Percentiles rank a stretch among this genome's conserved stretches.
phyloP scores from a whole-genome alignment of 73 alveolate species.

The Uronychia setigera region DNA sequence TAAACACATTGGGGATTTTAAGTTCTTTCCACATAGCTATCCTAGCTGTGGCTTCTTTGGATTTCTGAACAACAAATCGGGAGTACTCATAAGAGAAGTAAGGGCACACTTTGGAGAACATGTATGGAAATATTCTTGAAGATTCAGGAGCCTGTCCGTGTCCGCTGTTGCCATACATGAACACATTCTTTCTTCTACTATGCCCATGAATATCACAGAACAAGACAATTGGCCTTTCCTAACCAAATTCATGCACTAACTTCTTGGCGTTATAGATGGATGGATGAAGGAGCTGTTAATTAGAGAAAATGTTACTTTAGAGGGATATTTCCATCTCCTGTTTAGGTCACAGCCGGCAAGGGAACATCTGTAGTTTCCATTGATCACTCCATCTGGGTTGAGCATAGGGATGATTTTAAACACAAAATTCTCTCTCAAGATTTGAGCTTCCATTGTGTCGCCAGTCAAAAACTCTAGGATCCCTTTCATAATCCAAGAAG shows the following conservation, averaged over 20 bases:
- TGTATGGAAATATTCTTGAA: constrained; percentile 86
- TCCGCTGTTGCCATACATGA: constrained; percentile 72
- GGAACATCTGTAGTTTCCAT: constrained; percentile 81
- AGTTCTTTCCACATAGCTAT: constrained; percentile 91
- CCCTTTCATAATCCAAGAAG: constrained; percentile 96
- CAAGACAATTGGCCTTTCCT: constrained; percentile 63
- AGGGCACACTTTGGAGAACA: constrained; percentile 82
- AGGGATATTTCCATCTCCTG: constrained; percentile 68
- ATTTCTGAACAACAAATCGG: constrained; percentile 82
- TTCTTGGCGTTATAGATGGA: constrained; percentile 39
- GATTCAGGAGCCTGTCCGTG: constrained; percentile 67
- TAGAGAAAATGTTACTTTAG: background rate
- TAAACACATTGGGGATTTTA: constrained; percentile 84
- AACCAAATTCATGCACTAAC: constrained; percentile 59
- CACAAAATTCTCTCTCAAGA: constrained; percentile 85
- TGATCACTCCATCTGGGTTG: constrained; percentile 85
- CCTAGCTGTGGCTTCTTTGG: constrained; percentile 96
- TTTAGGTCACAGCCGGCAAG: constrained; percentile 79
- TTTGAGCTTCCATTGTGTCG: constrained; percentile 56
- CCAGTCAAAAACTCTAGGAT: constrained; percentile 83
- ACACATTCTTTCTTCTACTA: constrained; percentile 50
- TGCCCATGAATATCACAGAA: constrained; percentile 90
- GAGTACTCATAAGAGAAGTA: constrained; percentile 75
- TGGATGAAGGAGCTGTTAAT: constrained; percentile 46
- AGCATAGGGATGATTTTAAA: constrained; percentile 91